Percentiles rank a stretch among this genome's conserved stretches.
Conservation (phyloP, 306 rosid species). For the Dalbergia cultrata region DNA sequence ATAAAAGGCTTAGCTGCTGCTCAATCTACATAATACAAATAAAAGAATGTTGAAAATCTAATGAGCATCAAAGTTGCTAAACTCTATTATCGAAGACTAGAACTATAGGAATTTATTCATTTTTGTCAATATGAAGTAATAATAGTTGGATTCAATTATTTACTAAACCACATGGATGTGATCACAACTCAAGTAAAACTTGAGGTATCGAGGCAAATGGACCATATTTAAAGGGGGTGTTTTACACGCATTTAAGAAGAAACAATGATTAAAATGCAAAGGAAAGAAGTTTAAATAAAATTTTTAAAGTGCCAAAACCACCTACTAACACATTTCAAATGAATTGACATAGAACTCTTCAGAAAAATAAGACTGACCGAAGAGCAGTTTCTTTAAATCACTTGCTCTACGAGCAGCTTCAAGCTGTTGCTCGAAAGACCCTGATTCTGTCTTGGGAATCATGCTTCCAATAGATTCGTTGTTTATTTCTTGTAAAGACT, state of each 20-base stretch:
- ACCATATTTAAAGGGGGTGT: background rate
- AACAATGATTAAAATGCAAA: background rate
- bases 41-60: background rate
- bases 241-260: slow-evolving; percentile 1
- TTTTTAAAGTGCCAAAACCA: background rate
- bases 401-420: slow-evolving; percentile 97
- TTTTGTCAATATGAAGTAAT: background rate
- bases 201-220: background rate
- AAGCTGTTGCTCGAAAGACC: slow-evolving; percentile 86
- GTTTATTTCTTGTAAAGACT: slow-evolving; percentile 50
- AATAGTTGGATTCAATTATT: slow-evolving; percentile 6
- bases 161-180: background rate
- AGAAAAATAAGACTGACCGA: slow-evolving; percentile 75
- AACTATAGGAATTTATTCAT: background rate
- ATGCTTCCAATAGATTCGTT: slow-evolving; percentile 59
- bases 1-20: background rate
- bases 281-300: slow-evolving; percentile 6
- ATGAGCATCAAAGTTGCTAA: slow-evolving; percentile 9
- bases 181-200: slow-evolving; percentile 4
- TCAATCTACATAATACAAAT: background rate
- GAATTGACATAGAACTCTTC: background rate
- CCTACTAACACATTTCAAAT: slow-evolving; percentile 5
- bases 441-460: slow-evolving; percentile 55
- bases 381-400: slow-evolving; percentile 83
- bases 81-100: background rate